Base-by-base conservation (phyloP, 75 land plant species). In the Pinus albicaulis region DNA sequence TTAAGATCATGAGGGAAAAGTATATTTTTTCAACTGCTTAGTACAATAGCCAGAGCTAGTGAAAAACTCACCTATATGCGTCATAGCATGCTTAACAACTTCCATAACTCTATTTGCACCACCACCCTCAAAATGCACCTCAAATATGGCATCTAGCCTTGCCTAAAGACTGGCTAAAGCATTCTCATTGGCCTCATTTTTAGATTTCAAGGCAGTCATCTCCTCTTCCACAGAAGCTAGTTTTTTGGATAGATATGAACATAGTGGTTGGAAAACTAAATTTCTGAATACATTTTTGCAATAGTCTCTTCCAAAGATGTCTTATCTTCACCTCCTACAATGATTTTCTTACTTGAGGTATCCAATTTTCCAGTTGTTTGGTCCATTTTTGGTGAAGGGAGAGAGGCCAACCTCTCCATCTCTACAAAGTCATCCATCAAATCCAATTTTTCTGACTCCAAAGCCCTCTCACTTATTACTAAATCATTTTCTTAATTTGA, bases 391-490 rank as follows among this genome's bases (percentile, higher is more conserved):
- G 81, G 77, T 58, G 83, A 64, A 71, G 91, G 76, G 14, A 79
- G 56, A 64, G 81, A 78, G 22, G 93, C 93, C 71, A 96, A 76
- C 73, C 81, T 90, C 78, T 96, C 99, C 98, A 94, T 96, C 77
- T 96, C 98, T 28, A 83, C 80, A 68, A 96, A 96, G 79, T 96
- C 99, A 87, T 96, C 98, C 98, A 96, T 94, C 63, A 96, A 81
- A 12, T 89, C 89, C 76, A 95, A 55, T 55, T 84, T 85, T 59
- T 58, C 76, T n/a, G 84, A 79, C 56, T 79, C 82, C 14, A 72
- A 82, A 73, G 74, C 53, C 41, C 82, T 88, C 28, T 57, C 78
- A 25, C 64, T 28, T 61, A 52, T 83, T 20, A 58, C 82, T 63
- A 20, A 59, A 17, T 64, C 65, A 79, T 86, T 89, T 15, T 82